Percentiles rank a stretch among this genome's conserved stretches.
These are phyloP conservation scores for Penicillium herquei DNA, from an alignment of 495 filamentous ascomycete genomes.

Conservation along the genomic window DNA sequence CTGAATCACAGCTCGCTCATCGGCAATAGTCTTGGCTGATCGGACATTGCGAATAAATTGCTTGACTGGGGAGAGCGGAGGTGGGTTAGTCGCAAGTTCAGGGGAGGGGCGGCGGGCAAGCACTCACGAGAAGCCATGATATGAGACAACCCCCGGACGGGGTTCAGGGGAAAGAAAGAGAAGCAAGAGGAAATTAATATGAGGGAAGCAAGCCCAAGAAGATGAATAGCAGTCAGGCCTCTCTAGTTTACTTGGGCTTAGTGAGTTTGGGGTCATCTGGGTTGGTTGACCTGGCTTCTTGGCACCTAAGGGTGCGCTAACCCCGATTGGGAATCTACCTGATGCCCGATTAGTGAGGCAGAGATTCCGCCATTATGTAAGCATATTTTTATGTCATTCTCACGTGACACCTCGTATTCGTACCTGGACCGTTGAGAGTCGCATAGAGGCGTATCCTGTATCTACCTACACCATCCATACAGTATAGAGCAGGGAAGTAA, in stretches of 20 bases:
- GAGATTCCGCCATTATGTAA: neutral
- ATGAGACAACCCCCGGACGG: conserved; percentile 44
- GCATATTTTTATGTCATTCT: neutral
- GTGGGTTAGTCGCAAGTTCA: conserved; percentile 28
- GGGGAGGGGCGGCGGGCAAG: conserved; percentile 32
- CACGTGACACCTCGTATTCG: too few species aligned
- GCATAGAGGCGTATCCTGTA: too few species aligned
- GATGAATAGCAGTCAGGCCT: neutral
- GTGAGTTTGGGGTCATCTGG: neutral
- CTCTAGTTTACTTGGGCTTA: conserved; percentile 16
- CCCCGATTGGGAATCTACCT: neutral
- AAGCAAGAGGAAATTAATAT: conserved; percentile 12
- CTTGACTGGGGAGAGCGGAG: conserved; percentile 64
- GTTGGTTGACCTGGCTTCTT: conserved; percentile 34
- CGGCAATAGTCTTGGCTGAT: conserved; percentile 96
- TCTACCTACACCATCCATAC: too few species aligned
- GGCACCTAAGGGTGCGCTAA: conserved; percentile 21
- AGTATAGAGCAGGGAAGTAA: too few species aligned
- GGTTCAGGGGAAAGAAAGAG: conserved; percentile 22
- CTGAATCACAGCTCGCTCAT: conserved; percentile 95
- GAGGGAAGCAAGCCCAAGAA: neutral
- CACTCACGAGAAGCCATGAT: conserved; percentile 67
- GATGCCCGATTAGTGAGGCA: neutral
- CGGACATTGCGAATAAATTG: conserved; percentile 99
- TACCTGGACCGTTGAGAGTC: too few species aligned